A percentile compares a stretch with the other conserved stretches of the same genome.
These are phyloP conservation scores for Echinosophora koreensis DNA, from an alignment of 306 rosid genomes.

Conservation along the genomic window DNA sequence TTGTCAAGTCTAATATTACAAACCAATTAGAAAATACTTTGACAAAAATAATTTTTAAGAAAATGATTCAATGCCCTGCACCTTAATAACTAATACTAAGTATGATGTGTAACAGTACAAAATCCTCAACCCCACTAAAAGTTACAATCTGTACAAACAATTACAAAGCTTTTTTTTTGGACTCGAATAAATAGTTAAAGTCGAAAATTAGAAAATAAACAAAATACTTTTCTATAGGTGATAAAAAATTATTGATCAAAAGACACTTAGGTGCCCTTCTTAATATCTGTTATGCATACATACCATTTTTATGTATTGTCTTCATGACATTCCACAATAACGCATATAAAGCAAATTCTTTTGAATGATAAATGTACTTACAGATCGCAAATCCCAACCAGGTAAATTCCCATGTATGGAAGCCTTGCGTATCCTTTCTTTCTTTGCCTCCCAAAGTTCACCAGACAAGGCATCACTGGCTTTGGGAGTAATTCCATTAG, in stretches of 20 bases:
- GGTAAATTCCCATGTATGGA: constrained; percentile 74
- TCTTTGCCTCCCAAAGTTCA: constrained; percentile 95
- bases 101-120: constrained; percentile 25
- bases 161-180: constrained; percentile 6
- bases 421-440: constrained; percentile 81
- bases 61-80: neutral
- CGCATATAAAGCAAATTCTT: constrained; percentile 3
- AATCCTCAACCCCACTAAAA: neutral
- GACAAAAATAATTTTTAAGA: neutral
- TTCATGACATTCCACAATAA: constrained; percentile 1
- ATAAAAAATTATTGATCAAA: constrained; percentile 22
- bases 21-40: constrained; percentile 22
- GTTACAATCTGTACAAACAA: neutral
- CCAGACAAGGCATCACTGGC: constrained; percentile 96
- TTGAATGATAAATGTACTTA: constrained; percentile 57
- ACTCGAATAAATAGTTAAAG: constrained; percentile 24
- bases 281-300: neutral
- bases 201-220: constrained; percentile 24
- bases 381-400: constrained; percentile 96
- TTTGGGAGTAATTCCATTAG: constrained; percentile 73
- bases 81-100: neutral
- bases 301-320: neutral
- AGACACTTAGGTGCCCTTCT: constrained; percentile 2
- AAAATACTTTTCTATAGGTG: constrained; percentile 1
- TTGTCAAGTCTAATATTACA: constrained; percentile 6